Percentiles rank a stretch among this genome's conserved stretches.
phyloP scores from a whole-genome alignment of 148 eudicot species.

The Silene latifolia region DNA sequence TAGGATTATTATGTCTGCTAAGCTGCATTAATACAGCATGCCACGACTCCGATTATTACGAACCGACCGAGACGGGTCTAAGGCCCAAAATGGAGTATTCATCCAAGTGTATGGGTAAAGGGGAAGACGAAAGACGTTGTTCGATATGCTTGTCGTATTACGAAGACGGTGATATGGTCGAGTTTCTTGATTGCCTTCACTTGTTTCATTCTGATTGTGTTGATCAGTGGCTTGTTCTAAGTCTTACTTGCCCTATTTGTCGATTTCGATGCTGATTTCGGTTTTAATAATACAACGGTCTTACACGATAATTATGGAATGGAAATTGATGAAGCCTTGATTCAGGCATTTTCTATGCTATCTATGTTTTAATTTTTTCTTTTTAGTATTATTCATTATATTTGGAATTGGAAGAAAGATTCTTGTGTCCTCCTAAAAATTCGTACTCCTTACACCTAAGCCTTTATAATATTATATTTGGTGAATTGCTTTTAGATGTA shows the following conservation, averaged over 20 bases:
- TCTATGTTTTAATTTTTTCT: too few species aligned
- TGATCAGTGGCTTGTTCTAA: slow-evolving; percentile 52
- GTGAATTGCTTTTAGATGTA: too few species aligned
- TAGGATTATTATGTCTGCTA: slow-evolving; percentile 22
- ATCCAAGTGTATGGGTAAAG: slow-evolving; percentile 20
- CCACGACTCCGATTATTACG: slow-evolving; percentile 6
- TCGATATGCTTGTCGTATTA: slow-evolving; percentile 29
- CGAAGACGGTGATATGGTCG: slow-evolving; percentile 33
- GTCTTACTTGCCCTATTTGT: slow-evolving; percentile 55
- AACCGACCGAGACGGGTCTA: neutral
- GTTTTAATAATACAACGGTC: neutral
- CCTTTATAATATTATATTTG: too few species aligned
- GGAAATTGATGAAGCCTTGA: too few species aligned
- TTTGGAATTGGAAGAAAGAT: too few species aligned
- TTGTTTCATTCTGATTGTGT: slow-evolving; percentile 56
- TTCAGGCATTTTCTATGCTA: too few species aligned
- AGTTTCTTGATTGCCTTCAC: slow-evolving; percentile 32
- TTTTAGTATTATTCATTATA: too few species aligned
- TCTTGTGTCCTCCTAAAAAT: too few species aligned
- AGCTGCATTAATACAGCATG: slow-evolving; percentile 17
- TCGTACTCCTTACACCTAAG: too few species aligned
- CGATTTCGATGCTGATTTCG: slow-evolving; percentile 20
- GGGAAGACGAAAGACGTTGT: slow-evolving; percentile 26
- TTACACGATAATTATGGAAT: neutral
- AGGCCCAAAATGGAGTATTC: slow-evolving; percentile 23